Evolutionary conservation across 495 filamentous ascomycete species (phyloP).

Genomic region (Penicillium herquei): DNA sequence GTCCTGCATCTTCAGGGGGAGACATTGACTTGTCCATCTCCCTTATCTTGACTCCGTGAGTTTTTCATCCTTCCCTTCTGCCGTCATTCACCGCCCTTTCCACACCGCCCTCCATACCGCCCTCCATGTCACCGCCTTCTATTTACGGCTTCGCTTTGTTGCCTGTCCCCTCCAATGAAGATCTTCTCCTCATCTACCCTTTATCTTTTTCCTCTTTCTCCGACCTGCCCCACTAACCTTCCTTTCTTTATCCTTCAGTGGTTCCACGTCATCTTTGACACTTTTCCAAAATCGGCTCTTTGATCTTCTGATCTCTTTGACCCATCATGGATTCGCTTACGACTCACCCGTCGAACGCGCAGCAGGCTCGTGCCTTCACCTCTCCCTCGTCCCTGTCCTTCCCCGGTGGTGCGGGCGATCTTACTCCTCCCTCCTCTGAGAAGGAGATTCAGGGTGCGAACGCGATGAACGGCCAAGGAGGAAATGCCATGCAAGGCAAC

Average conservation of each 20-base stretch:
- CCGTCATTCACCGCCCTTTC: too few species aligned
- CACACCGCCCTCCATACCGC: too few species aligned
- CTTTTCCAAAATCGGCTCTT: background rate
- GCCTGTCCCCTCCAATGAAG: background rate
- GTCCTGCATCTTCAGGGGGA: conserved; percentile 59
- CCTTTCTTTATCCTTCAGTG: background rate
- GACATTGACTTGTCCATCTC: conserved; percentile 99
- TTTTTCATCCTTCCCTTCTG: conserved; percentile 11
- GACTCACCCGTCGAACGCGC: conserved; percentile 82
- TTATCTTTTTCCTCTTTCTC: background rate
- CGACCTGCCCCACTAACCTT: background rate
- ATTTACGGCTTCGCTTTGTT: conserved; percentile 1
- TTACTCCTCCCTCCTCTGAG: conserved; percentile 72
- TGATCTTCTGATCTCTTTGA: background rate
- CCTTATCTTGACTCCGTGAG: conserved; percentile 64
- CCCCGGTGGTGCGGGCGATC: conserved; percentile 75
- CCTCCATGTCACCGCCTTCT: conserved; percentile 20
- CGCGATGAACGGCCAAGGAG: conserved; percentile 57
- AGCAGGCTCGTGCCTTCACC: conserved; percentile 89
- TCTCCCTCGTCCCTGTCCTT: conserved; percentile 87
- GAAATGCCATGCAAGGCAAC: conserved; percentile 63
- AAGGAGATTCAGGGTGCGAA: conserved; percentile 56
- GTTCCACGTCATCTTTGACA: conserved; percentile 2
- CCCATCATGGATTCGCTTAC: conserved; percentile 79
- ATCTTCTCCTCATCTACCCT: background rate